Percentiles rank a stretch among this genome's conserved stretches.
These are phyloP conservation scores for Malus domestica DNA, from an alignment of 306 rosid species.

Conservation along the genomic window ASM211411v1 NC_041795.1:17596001-17596500, in stretches of 20 bases:
- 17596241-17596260: neutral
- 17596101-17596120: slow-evolving; percentile 71
- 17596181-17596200: neutral
- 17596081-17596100: slow-evolving; percentile 70
- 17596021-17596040: slow-evolving; percentile 88
- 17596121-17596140: slow-evolving; percentile 29
- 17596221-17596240: neutral
- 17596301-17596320: too few species aligned
- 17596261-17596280: neutral
- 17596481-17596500: too few species aligned
- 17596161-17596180: neutral
- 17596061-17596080: slow-evolving; percentile 99
- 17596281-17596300: neutral
- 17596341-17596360: too few species aligned
- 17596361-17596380: fast-evolving
- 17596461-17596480: too few species aligned
- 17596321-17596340: too few species aligned
- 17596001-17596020: slow-evolving; percentile 77
- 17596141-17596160: slow-evolving; percentile 10
- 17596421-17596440: too few species aligned
- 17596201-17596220: slow-evolving; percentile 8
- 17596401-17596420: too few species aligned
- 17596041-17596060: slow-evolving; percentile 95
- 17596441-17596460: too few species aligned
- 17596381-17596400: fast-evolving